Percentiles rank a stretch among this genome's conserved stretches.
These are phyloP conservation scores for Chamaecyparis obtusa DNA, from an alignment of 75 land plant genomes.

Conservation along the genomic window DNA sequence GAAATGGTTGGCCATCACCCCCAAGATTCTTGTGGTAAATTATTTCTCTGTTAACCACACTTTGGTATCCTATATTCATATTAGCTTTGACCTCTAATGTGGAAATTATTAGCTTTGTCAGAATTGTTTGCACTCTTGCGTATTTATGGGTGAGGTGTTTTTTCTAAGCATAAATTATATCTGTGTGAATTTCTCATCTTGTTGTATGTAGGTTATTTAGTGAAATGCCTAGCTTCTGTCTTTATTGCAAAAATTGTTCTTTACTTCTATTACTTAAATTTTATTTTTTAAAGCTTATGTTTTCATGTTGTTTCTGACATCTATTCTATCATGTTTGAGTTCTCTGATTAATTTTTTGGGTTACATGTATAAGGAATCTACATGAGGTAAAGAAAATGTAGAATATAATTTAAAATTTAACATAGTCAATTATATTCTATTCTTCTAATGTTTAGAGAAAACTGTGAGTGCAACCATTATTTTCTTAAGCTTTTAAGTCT, in stretches of 20 bases:
- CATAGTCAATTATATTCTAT: background rate
- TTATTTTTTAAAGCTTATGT: background rate
- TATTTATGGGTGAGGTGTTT: background rate
- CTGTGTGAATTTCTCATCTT: background rate
- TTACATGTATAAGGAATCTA: background rate
- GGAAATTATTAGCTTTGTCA: background rate
- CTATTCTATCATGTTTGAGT: background rate
- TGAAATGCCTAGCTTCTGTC: background rate
- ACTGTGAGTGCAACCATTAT: background rate
- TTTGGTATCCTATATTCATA: background rate
- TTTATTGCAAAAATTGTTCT: background rate
- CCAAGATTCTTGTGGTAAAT: slow-evolving; percentile 62
- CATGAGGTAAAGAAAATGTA: background rate
- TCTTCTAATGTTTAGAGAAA: background rate
- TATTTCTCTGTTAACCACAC: background rate
- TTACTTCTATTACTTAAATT: background rate
- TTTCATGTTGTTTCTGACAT: background rate
- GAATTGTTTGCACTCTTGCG: background rate
- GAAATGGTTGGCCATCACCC: slow-evolving; percentile 56
- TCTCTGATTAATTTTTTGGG: background rate
- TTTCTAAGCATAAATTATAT: background rate
- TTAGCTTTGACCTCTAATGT: background rate
- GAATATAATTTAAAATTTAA: background rate
- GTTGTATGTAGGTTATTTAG: background rate
- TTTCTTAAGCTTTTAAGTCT: background rate